Conservation (phyloP, 2,329 filamentous ascomycete species). For the Coniochaeta ligniaria region DNA sequence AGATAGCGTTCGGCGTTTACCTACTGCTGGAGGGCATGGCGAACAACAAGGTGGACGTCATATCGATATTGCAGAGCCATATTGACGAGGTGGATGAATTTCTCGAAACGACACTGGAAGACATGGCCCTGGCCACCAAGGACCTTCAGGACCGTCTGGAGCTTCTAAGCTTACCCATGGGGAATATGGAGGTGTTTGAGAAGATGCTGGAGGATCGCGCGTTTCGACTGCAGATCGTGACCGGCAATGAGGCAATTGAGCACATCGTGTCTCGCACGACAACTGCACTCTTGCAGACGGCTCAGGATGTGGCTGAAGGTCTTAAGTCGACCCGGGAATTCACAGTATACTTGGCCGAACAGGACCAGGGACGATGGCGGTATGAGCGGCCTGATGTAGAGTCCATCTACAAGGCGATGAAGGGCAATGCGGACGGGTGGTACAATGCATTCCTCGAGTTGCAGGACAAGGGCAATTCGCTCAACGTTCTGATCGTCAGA, state of each 20-base stretch:
- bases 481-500: constrained; percentile 64
- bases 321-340: constrained; percentile 70
- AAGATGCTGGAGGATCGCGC: constrained; percentile 77
- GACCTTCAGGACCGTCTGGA: constrained; percentile 78
- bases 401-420: constrained; percentile 83
- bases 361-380: constrained; percentile 55
- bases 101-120: constrained; percentile 76
- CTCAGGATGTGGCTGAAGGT: constrained; percentile 74
- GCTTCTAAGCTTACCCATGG: constrained; percentile 74
- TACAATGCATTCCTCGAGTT: constrained; percentile 70
- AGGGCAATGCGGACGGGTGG: constrained; percentile 89
- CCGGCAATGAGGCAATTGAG: constrained; percentile 86
- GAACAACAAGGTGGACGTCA: constrained; percentile 81
- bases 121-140: constrained; percentile 68
- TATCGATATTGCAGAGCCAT: constrained; percentile 82
- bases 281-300: constrained; percentile 64
- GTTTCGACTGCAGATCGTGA: constrained; percentile 76
- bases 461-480: constrained; percentile 61
- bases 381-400: constrained; percentile 54
- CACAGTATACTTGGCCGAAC: constrained; percentile 62
- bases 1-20: constrained; percentile 91
- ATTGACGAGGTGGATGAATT: constrained; percentile 94
- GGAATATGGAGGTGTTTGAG: constrained; percentile 77
- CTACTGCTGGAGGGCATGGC: constrained; percentile 77
- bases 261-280: constrained; percentile 79